These are phyloP conservation scores for Eucalyptus curtisii DNA, from an alignment of 345 rosid genomes.

Conservation along the genomic window DNA sequence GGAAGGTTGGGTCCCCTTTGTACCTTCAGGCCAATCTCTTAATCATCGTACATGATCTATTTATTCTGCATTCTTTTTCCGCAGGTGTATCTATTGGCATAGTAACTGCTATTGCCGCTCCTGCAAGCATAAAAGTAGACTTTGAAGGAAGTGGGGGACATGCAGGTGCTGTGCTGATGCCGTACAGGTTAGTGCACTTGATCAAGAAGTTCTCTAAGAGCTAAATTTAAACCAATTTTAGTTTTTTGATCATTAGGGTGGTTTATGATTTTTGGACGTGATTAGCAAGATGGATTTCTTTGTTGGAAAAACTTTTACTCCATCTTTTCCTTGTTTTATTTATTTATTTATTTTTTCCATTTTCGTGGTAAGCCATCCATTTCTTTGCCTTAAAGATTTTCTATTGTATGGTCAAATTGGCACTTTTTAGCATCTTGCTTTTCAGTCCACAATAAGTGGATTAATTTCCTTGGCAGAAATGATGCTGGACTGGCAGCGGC, in stretches of 20 bases:
- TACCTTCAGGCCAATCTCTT: neutral
- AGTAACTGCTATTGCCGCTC: slow-evolving; percentile 95
- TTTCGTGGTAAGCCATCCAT: neutral
- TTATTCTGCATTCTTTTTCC: slow-evolving; percentile 1
- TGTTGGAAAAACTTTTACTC: neutral
- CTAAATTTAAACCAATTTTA: neutral
- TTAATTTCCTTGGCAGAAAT: slow-evolving; percentile 26
- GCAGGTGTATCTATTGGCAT: slow-evolving; percentile 73
- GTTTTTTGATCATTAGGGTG: neutral
- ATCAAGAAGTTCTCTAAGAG: neutral
- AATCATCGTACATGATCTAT: neutral
- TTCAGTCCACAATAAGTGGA: neutral
- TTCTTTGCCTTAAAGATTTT: neutral
- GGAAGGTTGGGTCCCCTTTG: slow-evolving; percentile 33
- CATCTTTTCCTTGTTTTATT: neutral
- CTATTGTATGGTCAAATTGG: neutral
- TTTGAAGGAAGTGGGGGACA: slow-evolving; percentile 96
- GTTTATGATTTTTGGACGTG: neutral
- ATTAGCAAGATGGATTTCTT: neutral
- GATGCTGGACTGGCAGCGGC: slow-evolving; percentile 98
- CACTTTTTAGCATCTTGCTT: neutral
- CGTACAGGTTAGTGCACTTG: slow-evolving; percentile 41
- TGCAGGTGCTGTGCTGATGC: slow-evolving; percentile 95
- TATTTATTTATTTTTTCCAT: neutral
- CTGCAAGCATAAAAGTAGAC: slow-evolving; percentile 86